Base-by-base conservation (phyloP, 768 basidiomycete genomes). In the Sarcodon sp. region DNA sequence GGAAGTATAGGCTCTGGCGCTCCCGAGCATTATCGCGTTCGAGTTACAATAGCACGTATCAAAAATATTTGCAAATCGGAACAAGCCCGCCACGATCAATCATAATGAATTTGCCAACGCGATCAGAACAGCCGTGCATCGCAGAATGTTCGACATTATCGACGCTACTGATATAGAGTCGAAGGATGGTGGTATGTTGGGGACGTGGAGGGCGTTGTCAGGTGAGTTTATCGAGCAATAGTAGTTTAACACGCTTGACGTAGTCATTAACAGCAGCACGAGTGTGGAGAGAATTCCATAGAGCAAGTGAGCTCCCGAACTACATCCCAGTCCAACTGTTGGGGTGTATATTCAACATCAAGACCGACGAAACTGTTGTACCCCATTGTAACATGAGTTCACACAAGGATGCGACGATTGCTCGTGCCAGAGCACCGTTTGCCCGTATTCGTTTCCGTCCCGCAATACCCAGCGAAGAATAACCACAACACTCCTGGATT, bases 351-450 rank as follows among this genome's bases (percentile, higher is more conserved):
- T 60, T n/a, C 9, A 55, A 54, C 7, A 54, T 52, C 3, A 65
- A 37, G 34, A 65, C 2, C 0, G 65, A 63, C 9, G 64, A 59
- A 0, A 49, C 41, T 1, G 59, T 57, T 6, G 65, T 64, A 0
- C 53, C 59, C 66, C 63, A 67, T 46, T 67, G 65, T n/a, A 68
- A 32, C 8, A 47, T 48, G 16, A 68, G 34, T 7, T 62, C 48
- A 41, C 61, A 54, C 8, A 59, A 1, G 1, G 65, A 62, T n/a
- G 66, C 65, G 11, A 63, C 34, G 12, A 57, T 7, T 49, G 64
- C 59, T 34, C 65, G 55, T 10, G 32, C 46, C 39, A 15, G 27
- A 15, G 27, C 13, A 7, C 39, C n/a, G 61, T 27, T 1, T 61
- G 33, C 7, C n/a, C 8, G 8, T 7, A 27, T 15, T 13, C 13